Evolutionary conservation across 1,139 yeast species (phyloP).

Genomic region (Blastobotrys apis): DNA sequence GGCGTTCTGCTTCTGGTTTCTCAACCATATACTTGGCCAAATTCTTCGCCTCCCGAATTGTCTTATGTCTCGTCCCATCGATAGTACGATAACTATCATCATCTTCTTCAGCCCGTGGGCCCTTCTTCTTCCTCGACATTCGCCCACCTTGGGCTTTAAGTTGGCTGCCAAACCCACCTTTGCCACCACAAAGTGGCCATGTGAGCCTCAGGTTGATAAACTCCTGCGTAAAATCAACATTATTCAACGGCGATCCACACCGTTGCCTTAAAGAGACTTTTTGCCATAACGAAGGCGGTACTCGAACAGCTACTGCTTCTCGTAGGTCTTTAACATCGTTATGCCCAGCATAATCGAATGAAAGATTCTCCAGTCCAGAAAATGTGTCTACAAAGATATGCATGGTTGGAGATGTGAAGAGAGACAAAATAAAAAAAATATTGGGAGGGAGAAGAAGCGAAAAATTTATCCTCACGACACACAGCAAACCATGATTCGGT

Average conservation of each 20-base stretch:
- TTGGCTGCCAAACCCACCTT: constrained; percentile 49
- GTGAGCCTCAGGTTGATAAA: constrained; percentile 16
- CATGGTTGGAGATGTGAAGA: neutral
- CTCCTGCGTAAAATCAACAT: neutral
- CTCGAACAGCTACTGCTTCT: neutral
- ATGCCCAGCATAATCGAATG: neutral
- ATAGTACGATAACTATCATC: constrained; percentile 37
- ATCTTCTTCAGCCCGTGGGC: constrained; percentile 22
- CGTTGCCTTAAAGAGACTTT: constrained; percentile 1
- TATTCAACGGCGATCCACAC: constrained; percentile 1
- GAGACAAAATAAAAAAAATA: neutral
- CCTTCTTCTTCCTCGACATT: constrained; percentile 32
- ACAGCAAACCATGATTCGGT: too few relatives aligned
- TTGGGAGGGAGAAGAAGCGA: neutral
- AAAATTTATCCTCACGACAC: neutral
- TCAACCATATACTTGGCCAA: constrained; percentile 35
- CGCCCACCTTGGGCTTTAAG: constrained; percentile 41
- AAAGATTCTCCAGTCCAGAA: constrained; percentile 6
- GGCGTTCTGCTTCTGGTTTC: constrained; percentile 25
- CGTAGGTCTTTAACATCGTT: neutral
- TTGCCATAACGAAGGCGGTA: constrained; percentile 6
- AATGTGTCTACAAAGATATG: constrained; percentile 12
- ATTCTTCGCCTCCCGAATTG: constrained; percentile 36
- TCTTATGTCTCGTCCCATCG: constrained; percentile 39
- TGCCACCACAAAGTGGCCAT: constrained; percentile 42